A percentile compares a stretch with the other conserved stretches of the same genome.
Evolutionary conservation across 345 rosid species (phyloP).

Genomic region (Mallotus nudiflorus): DNA sequence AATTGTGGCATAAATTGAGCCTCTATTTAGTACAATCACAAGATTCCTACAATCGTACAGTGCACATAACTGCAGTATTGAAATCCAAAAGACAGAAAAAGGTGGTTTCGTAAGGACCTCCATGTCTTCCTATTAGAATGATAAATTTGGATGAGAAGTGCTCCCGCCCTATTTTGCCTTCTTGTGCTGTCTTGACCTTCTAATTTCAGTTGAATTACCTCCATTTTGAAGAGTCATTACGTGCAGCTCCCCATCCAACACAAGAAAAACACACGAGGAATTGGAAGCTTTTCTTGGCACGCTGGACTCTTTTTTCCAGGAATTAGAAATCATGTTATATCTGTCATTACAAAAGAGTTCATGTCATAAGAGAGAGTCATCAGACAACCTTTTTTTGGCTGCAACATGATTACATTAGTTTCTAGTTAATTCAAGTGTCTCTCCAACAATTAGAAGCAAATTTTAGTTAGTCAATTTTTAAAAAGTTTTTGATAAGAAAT

Average conservation of each 20-base stretch:
- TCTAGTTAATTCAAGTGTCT: too few species aligned
- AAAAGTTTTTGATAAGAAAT: too few species aligned
- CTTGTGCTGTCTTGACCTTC: slow-evolving; percentile 46
- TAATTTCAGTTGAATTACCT: slow-evolving; percentile 42
- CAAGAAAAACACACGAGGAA: slow-evolving; percentile 59
- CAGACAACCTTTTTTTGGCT: not conserved
- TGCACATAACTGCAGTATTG: slow-evolving; percentile 64
- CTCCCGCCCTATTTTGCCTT: slow-evolving; percentile 53
- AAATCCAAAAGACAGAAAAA: slow-evolving; percentile 55
- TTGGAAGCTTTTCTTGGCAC: slow-evolving; percentile 59
- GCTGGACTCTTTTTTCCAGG: slow-evolving; percentile 62
- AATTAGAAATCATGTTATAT: slow-evolving; percentile 59
- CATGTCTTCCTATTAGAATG: slow-evolving; percentile 70
- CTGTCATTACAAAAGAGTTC: slow-evolving; percentile 30
- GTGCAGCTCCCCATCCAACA: slow-evolving; percentile 63
- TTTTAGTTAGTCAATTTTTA: too few species aligned
- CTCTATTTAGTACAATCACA: not conserved
- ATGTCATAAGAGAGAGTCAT: not conserved
- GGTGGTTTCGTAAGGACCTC: slow-evolving; percentile 65
- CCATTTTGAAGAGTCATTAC: slow-evolving; percentile 57
- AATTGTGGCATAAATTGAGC: not conserved
- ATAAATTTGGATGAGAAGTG: slow-evolving; percentile 64
- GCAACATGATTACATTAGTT: not conserved
- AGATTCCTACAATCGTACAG: slow-evolving; percentile 47
- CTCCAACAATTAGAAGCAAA: too few species aligned